Evolutionary conservation across 306 rosid genomes (phyloP).

Genomic region (Datisca glomerata): DNA sequence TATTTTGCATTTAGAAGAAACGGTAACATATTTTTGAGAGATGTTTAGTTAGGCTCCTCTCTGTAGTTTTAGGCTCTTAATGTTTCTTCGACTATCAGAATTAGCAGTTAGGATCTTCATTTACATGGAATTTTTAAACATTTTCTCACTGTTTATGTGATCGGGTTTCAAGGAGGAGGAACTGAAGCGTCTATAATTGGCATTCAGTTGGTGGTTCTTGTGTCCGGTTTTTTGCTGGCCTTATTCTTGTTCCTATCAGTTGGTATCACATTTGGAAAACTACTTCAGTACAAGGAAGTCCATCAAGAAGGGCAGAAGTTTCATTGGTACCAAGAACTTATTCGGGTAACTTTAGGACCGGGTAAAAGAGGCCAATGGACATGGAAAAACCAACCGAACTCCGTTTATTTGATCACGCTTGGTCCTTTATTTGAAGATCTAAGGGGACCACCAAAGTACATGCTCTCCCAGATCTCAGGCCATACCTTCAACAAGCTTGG

Average conservation of each 20-base stretch:
- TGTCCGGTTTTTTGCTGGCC: constrained; percentile 33
- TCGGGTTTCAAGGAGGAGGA: constrained; percentile 50
- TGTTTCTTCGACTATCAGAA: too few relatives aligned
- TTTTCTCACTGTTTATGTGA: too few relatives aligned
- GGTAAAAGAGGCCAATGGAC: constrained; percentile 96
- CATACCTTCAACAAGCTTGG: constrained; percentile 23
- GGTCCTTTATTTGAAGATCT: constrained; percentile 87
- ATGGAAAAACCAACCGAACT: constrained; percentile 49
- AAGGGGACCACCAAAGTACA: constrained; percentile 92
- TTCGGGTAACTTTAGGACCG: constrained; percentile 75
- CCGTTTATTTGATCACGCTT: constrained; percentile 37
- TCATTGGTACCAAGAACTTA: constrained; percentile 81
- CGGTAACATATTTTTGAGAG: background rate
- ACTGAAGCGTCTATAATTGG: constrained; percentile 46
- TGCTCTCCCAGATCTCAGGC: constrained; percentile 83
- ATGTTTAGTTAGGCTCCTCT: too few relatives aligned
- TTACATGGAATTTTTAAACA: too few relatives aligned
- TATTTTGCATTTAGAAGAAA: background rate
- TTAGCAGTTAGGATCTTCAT: background rate
- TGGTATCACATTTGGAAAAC: constrained; percentile 78
- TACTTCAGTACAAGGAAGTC: constrained; percentile 92
- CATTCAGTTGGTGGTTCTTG: constrained; percentile 36
- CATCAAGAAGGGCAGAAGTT: constrained; percentile 56
- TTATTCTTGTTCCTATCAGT: constrained; percentile 69
- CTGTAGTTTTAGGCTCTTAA: too few relatives aligned